Base-by-base conservation (phyloP, 768 basidiomycete genomes). In the Mycena sanguinolenta region DNA sequence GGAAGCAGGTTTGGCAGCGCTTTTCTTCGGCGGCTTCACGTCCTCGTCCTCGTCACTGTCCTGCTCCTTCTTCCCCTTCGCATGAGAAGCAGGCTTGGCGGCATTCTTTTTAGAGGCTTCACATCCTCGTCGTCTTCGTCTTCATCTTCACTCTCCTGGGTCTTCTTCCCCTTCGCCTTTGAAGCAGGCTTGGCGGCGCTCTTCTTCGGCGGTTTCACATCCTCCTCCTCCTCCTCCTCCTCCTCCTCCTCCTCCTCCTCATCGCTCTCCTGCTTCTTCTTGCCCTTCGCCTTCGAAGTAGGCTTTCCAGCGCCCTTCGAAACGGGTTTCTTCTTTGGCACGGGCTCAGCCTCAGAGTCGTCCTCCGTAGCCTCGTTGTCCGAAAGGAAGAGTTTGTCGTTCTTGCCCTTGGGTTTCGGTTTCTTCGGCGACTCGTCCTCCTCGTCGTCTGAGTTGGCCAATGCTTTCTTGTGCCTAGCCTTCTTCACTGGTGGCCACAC, bases 41-140 rank as follows among this genome's bases (percentile, higher is more conserved):
- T 44, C 27, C 42, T 59, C 44, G 7, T 36, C 54, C 53, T 30
- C 53, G 12, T 52, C 50, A 28, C 32, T 17, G 17, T 32, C 28
- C 2, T 32, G 28, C 0, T 55, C 54, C 19, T 34, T 21, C 21
- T 10, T 55, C 19, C 34, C 21, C 21, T 55, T 55, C 9, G 21
- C 32, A 4, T 34, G 4, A 34, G 32, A 34, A 34, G 10, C n/a
- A n/a, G n/a, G n/a, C n/a, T n/a, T n/a, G n/a, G n/a, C n/a, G n/a
- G n/a, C n/a, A n/a, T n/a, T n/a, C n/a, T n/a, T n/a, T n/a, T n/a
- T n/a, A n/a, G n/a, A n/a, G n/a, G n/a, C n/a, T n/a, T n/a, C n/a
- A n/a, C 55, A 28, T 71, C 32, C 23, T 71, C 32, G 23, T 75
- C 76, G 63, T 69, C 39, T 58, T 72, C 70, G 54, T 70, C 63